These are phyloP conservation scores for Clavispora fructus DNA, from an alignment of 805 yeast genomes.

Conservation along the genomic window DNA sequence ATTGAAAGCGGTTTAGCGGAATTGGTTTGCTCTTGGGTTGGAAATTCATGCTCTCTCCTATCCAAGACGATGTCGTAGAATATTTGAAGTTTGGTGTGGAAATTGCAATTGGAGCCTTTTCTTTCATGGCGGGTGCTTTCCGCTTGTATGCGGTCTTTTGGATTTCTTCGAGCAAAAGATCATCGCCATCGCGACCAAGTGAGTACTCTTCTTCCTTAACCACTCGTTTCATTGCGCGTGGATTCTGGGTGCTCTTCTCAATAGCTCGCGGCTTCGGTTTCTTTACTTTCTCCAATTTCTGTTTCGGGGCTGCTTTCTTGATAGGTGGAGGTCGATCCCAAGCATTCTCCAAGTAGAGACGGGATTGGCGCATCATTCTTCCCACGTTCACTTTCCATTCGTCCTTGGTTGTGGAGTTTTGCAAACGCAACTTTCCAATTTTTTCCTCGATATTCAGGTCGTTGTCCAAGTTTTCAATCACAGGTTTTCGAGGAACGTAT, in stretches of 20 bases:
- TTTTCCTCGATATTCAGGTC: constrained; percentile 13
- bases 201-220: constrained; percentile 1
- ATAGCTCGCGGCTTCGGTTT: too few species aligned
- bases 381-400: constrained; percentile 21
- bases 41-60: not conserved
- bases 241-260: too few species aligned
- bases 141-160: not conserved
- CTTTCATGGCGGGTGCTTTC: not conserved
- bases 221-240: not conserved
- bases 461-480: constrained; percentile 11
- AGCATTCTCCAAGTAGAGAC: not conserved
- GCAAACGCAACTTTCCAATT: constrained; percentile 22
- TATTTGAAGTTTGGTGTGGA: not conserved
- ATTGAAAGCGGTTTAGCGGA: not conserved
- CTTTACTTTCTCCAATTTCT: not conserved
- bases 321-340: not conserved
- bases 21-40: not conserved
- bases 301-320: not conserved
- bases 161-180: constrained; percentile 3
- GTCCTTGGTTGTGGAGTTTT: constrained; percentile 20
- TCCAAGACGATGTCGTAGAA: not conserved
- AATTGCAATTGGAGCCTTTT: not conserved
- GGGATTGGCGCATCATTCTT: not conserved
- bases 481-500: constrained; percentile 11
- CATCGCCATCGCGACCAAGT: constrained; percentile 7